These are phyloP conservation scores for Tulasnella sp. DNA, from an alignment of 768 basidiomycete species.

Conservation along the genomic window DNA sequence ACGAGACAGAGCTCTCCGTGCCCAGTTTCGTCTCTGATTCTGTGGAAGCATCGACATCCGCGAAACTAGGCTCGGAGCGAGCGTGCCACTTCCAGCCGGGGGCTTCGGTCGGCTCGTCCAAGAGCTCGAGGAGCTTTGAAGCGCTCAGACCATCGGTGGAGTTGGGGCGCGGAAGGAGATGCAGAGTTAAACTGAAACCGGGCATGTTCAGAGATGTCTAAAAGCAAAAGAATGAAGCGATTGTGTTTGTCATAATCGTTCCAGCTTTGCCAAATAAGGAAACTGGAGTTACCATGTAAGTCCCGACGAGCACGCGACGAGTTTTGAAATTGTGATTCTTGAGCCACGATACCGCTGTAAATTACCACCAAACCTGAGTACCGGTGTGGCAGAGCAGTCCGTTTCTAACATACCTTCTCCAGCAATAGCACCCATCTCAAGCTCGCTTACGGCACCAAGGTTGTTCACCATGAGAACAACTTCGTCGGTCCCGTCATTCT, in stretches of 20 bases:
- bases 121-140: conserved; percentile 54
- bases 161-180: conserved; percentile 58
- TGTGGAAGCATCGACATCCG: not conserved
- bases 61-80: conserved; percentile 35
- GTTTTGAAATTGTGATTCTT: conserved; percentile 43
- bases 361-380: not conserved
- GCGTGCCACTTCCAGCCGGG: conserved; percentile 88
- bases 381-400: not conserved
- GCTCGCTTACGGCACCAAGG: conserved; percentile 45
- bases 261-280: not conserved
- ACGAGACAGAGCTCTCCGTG: not conserved
- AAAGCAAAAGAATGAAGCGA: not conserved
- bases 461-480: conserved; percentile 75
- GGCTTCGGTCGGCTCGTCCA: conserved; percentile 62
- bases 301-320: conserved; percentile 66
- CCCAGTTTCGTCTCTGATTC: not conserved
- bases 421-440: conserved; percentile 48
- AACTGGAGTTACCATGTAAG: conserved; percentile 58
- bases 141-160: conserved; percentile 39
- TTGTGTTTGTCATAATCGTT: not conserved
- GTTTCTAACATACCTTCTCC: conserved; percentile 35
- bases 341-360: conserved; percentile 33
- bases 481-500: conserved; percentile 55
- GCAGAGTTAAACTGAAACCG: conserved; percentile 79
- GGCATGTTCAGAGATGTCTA: conserved; percentile 85